Base-by-base conservation (phyloP, 1,284 basidiomycete species). In the Quambalaria eucalypti region DNA sequence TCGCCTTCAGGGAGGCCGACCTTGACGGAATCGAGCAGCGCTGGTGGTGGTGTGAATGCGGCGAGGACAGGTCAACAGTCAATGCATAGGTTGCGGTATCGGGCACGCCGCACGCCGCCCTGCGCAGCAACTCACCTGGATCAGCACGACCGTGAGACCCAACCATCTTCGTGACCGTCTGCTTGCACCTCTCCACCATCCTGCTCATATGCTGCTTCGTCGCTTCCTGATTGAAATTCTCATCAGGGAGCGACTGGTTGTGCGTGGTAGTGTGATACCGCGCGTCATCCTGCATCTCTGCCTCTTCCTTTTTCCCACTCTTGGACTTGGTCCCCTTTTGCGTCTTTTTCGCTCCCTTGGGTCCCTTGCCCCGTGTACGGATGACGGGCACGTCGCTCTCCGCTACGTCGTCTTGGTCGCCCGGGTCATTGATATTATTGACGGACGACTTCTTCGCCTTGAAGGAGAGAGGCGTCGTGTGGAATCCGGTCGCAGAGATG, bases 351-450 rank as follows among this genome's bases (percentile, higher is more conserved):
- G 59, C 57, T 28, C 38, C 38, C 36, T 69, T 68, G 36, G 59
- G 54, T 1, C 62, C 64, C 50, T 70, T 70, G 57, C 68, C 68
- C 55, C 62, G 64, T 23, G 68, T 70, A 38, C 65, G 60, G 49
- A 70, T 62, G 14, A 70, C 68, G 29, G 66, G 68, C 2, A 68
- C 66, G n/a, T 70, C 68, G 51, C 64, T 63, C 5, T 54, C 58
- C 5, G 50, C 47, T 8, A 53, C 65, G 28, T 57, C 57, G n/a
- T 62, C 4, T 4, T 51, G 53, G 21, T 64, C 57, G 46, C 42
- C 21, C 21, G 42, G 42, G 21, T 46, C 42, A 12, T 46, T 26
- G 4, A 46, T 26, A 12, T 46, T 26, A 4, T 14, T 23, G 4
- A 21, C 42, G 5, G 25, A 46, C 16, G 42, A 46, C 4, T 14